Conservation (phyloP, 2,329 filamentous ascomycete species). For the Metarhizium anisopliae region DNA sequence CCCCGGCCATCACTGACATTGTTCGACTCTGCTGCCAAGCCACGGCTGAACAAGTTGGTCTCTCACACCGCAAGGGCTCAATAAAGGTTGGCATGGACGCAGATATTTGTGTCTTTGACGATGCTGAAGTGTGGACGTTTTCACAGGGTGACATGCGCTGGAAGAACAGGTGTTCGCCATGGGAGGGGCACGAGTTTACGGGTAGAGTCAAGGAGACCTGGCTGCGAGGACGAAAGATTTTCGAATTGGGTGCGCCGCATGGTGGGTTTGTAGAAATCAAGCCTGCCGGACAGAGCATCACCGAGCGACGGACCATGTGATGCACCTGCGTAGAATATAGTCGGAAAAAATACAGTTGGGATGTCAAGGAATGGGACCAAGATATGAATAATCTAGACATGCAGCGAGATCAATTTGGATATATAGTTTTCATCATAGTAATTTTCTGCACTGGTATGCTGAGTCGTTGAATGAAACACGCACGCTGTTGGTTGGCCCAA, state of each 20-base stretch:
- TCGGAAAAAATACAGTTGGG: too few species aligned
- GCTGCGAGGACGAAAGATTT: conserved; percentile 70
- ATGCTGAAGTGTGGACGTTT: conserved; percentile 68
- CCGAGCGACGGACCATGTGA: conserved; percentile 41
- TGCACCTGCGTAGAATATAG: neutral
- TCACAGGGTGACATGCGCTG: conserved; percentile 77
- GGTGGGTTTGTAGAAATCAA: conserved; percentile 39
- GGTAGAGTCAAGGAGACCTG: conserved; percentile 81
- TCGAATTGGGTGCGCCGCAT: conserved; percentile 49
- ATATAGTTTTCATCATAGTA: neutral
- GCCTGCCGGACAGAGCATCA: conserved; percentile 47
- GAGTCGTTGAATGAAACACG: too few species aligned
- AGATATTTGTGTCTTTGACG: conserved; percentile 87
- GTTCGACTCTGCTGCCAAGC: conserved; percentile 79
- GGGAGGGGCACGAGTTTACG: conserved; percentile 69
- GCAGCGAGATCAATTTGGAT: neutral
- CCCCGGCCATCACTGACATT: conserved; percentile 60
- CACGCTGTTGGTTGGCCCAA: too few species aligned
- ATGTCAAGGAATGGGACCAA: neutral
- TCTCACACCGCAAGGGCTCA: conserved; percentile 71
- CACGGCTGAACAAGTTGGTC: conserved; percentile 80
- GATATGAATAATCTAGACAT: neutral
- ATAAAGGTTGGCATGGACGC: conserved; percentile 73
- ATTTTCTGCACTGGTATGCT: too few species aligned
- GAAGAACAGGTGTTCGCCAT: conserved; percentile 86